These are phyloP conservation scores for Rauvolfia tetraphylla DNA, from an alignment of 257 asterid species.

Conservation along the genomic window DNA sequence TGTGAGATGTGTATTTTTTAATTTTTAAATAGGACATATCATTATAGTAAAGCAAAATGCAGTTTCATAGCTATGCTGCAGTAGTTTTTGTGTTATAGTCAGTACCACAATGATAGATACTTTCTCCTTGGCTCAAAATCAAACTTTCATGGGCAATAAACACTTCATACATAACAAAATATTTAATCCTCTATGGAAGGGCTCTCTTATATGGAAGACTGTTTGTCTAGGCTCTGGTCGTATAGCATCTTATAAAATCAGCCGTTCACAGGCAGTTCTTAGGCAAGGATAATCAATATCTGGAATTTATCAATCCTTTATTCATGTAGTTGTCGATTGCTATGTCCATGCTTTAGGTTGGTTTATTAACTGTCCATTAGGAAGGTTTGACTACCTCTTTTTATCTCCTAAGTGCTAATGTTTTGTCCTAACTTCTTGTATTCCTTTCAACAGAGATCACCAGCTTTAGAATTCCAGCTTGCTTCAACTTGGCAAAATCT, in stretches of 20 bases:
- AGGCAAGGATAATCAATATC: not conserved
- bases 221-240: not conserved
- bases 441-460: not conserved
- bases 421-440: not conserved
- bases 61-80: not conserved
- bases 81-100: not conserved
- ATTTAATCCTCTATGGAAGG: not conserved
- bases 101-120: not conserved
- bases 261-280: not conserved
- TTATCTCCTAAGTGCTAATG: not conserved
- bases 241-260: not conserved
- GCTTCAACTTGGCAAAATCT: not conserved
- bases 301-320: not conserved
- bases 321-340: not conserved
- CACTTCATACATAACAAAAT: not conserved
- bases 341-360: not conserved
- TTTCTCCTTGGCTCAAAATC: not conserved
- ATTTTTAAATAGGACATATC: not conserved
- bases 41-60: not conserved
- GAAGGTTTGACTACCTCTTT: not conserved
- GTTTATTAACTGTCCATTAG: not conserved
- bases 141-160: not conserved
- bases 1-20: not conserved
- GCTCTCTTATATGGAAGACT: not conserved
- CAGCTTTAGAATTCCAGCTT: not conserved